These are phyloP conservation scores for Zygoascus sp. DNA, from an alignment of 1,139 yeast genomes.

Conservation along the genomic window DNA sequence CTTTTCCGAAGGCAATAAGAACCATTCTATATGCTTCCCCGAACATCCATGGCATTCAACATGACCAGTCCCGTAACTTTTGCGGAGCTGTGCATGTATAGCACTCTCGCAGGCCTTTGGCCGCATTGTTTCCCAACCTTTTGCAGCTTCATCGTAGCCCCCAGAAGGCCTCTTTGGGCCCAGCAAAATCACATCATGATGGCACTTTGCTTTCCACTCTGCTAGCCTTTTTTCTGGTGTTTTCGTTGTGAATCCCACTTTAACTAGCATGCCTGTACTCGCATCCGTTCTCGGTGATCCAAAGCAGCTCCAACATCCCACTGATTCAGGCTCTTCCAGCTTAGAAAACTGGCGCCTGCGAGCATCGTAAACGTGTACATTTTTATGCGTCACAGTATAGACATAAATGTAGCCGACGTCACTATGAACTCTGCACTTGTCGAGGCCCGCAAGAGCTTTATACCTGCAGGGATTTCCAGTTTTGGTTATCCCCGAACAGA, in stretches of 20 bases:
- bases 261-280: slow-evolving; percentile 23
- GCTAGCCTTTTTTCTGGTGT: slow-evolving; percentile 26
- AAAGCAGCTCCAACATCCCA: slow-evolving; percentile 5
- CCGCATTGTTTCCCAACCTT: slow-evolving; percentile 27
- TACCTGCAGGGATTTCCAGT: slow-evolving; percentile 19
- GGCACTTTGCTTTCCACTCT: slow-evolving; percentile 31
- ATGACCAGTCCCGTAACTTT: slow-evolving; percentile 27
- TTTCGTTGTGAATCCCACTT: slow-evolving; percentile 32
- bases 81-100: slow-evolving; percentile 26
- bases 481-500: slow-evolving; percentile 22
- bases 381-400: slow-evolving; percentile 26
- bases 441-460: slow-evolving; percentile 8
- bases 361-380: slow-evolving; percentile 27
- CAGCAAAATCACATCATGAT: slow-evolving; percentile 23
- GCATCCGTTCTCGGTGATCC: not conserved
- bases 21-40: slow-evolving; percentile 30
- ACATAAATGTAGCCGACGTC: slow-evolving; percentile 28
- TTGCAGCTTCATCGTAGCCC: slow-evolving; percentile 7
- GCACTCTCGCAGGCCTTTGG: slow-evolving; percentile 25
- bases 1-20: slow-evolving; percentile 24
- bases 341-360: slow-evolving; percentile 13
- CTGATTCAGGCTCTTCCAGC: slow-evolving; percentile 3
- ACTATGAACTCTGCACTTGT: slow-evolving; percentile 22
- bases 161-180: slow-evolving; percentile 6
- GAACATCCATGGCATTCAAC: slow-evolving; percentile 32